Evolutionary conservation across 1,284 basidiomycete genomes (phyloP), one percentile per base, ranked within the genome.

Genomic region (Coniophora puteana): DNA sequence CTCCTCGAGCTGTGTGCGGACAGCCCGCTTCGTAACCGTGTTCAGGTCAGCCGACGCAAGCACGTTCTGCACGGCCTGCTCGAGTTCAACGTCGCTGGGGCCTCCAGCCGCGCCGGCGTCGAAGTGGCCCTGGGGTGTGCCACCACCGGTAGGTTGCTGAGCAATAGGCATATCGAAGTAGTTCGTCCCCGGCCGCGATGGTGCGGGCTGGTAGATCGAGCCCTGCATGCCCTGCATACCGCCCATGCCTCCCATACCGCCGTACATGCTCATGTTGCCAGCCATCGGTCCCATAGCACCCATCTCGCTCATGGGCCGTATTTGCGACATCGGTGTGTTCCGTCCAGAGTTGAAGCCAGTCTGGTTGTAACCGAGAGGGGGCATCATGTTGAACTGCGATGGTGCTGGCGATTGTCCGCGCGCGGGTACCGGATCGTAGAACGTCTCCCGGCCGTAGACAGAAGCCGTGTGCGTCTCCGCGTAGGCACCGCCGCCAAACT

Each of bases 11-110:
- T 83, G 80, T 45, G 80, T 74, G 36, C 93, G 77, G 41, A 97
- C 84, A 51, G 85, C 85, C 51, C 92, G 82, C 71, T 96, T 96
- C 36, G 93, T 95, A 43, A 95, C 76, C 16, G 80, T 81, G 56
- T 92, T 91, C 40, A 96, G 69, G 64, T 96, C 91, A 0, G 90
- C 90, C 17, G 69, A 67, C 14, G 72, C 72, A 42, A 95, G 69
- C 29, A 94, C 74, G 23, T 80, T 72, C 43, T 83, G 72, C 4
- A 94, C 83, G 4, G 79, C 78, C 8, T 65, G 66, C 46, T 92
- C 87, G 12, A 95, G 69, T 38, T 91, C 87, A 4, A 63, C 63
- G 49, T 92, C 85, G 10, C 68, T 74, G 4, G 80, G 84, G 21
- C 62, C 67, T 26, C 67, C 70, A 25, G 59, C 49, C 29, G 61